Conservation (phyloP, 2,329 filamentous ascomycete genomes). For the Periglandula ipomoeae region DNA sequence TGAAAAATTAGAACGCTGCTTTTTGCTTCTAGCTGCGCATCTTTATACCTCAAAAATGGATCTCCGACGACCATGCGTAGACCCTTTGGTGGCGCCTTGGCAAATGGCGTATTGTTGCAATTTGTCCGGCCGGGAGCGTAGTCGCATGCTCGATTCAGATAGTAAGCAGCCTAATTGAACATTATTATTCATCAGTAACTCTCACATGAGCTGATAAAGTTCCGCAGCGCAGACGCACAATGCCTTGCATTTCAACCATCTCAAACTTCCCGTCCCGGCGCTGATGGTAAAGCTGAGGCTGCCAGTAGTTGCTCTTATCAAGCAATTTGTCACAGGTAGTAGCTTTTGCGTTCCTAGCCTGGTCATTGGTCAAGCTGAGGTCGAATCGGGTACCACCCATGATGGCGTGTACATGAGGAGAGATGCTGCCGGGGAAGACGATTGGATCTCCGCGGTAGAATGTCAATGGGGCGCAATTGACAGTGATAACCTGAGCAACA, state of each 20-base stretch:
- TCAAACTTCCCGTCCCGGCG: constrained; percentile 47
- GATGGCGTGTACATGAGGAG: constrained; percentile 51
- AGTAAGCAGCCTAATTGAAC: constrained; percentile 19
- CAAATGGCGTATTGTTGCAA: constrained; percentile 14
- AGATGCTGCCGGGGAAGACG: constrained; percentile 41
- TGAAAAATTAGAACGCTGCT: no score
- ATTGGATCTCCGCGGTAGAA: constrained; percentile 50
- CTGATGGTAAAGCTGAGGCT: constrained; percentile 44
- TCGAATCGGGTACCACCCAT: constrained; percentile 54
- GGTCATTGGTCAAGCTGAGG: constrained; percentile 41
- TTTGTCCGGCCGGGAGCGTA: constrained; percentile 15
- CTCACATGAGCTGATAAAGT: no score
- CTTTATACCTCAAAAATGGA: constrained; percentile 35
- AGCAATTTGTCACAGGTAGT: constrained; percentile 54
- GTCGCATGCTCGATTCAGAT: constrained; percentile 19
- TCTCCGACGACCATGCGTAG: constrained; percentile 60
- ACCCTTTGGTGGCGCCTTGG: constrained; percentile 49
- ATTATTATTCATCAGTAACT: no score
- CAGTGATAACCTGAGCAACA: constrained; percentile 17
- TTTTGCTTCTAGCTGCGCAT: no score
- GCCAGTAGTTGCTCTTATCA: constrained; percentile 62
- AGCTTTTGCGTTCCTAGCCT: constrained; percentile 46
- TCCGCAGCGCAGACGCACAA: constrained; percentile 11
- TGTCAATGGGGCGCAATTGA: constrained; percentile 18
- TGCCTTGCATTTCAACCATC: constrained; percentile 23